phyloP scores from a whole-genome alignment of 352 stramenopile genomes.

The Globisporangium cylindrosporum region DNA sequence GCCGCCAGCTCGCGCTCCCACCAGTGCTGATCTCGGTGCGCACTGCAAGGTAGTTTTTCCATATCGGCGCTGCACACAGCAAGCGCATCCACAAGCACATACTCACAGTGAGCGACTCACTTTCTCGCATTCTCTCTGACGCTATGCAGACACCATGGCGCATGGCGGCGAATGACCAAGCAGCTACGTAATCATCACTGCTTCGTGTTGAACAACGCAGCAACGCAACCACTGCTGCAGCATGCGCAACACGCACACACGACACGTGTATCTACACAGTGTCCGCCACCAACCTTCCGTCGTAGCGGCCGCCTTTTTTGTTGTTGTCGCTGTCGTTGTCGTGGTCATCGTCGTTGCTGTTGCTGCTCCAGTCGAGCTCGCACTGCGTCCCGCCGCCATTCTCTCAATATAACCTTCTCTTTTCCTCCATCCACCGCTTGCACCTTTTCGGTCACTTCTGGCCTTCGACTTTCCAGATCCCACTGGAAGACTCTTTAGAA shows the following conservation, averaged over 20 bases:
- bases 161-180: neutral
- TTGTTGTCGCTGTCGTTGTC: neutral
- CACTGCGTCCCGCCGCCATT: neutral
- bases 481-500: too few relatives aligned
- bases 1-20: neutral
- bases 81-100: neutral
- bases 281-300: neutral
- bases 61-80: slow-evolving; percentile 45
- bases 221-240: neutral
- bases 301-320: neutral
- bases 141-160: neutral
- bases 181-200: slow-evolving; percentile 2
- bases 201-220: neutral
- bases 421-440: neutral
- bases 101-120: neutral
- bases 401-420: neutral
- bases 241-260: neutral
- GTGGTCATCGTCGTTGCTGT: neutral
- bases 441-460: slow-evolving; percentile 5
- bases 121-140: neutral
- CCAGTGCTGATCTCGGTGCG: slow-evolving; percentile 23
- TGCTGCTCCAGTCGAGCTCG: neutral
- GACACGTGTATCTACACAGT: too few relatives aligned
- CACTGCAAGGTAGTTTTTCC: slow-evolving; percentile 59
- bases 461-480: neutral